phyloP scores from a whole-genome alignment of 352 stramenopile species.

The Globisporangium okanoganense region DNA sequence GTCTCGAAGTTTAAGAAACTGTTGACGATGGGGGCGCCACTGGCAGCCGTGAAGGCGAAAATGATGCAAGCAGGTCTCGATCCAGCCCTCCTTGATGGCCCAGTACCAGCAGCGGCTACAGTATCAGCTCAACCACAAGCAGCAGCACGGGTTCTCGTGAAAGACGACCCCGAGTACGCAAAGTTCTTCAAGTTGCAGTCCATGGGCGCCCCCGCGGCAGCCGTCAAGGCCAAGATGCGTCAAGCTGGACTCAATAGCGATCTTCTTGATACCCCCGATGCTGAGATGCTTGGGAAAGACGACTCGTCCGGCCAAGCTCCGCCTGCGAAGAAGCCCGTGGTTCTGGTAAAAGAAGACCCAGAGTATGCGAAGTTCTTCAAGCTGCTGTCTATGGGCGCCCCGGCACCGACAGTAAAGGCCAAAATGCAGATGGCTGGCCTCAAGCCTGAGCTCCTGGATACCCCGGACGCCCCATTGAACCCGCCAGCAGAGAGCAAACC shows the following conservation, averaged over 20 bases:
- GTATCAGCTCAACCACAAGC: background rate
- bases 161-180: slow-evolving; percentile 49
- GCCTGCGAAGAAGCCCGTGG: slow-evolving; percentile 15
- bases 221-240: slow-evolving; percentile 60
- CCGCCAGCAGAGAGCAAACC: slow-evolving; percentile 22
- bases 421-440: slow-evolving; percentile 60
- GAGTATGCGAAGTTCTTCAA: slow-evolving; percentile 76
- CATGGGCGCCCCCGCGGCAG: slow-evolving; percentile 49
- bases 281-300: slow-evolving; percentile 24
- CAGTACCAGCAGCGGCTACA: slow-evolving; percentile 1
- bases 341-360: slow-evolving; percentile 58
- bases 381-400: slow-evolving; percentile 54
- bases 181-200: slow-evolving; percentile 71
- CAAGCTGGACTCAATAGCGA: slow-evolving; percentile 85
- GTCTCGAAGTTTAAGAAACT: slow-evolving; percentile 64
- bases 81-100: slow-evolving; percentile 37
- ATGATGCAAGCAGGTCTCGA: slow-evolving; percentile 67
- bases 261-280: slow-evolving; percentile 60
- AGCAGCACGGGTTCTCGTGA: slow-evolving; percentile 25
- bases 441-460: slow-evolving; percentile 64
- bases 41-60: slow-evolving; percentile 57
- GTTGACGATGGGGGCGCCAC: slow-evolving; percentile 53
- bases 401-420: slow-evolving; percentile 44
- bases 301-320: background rate
- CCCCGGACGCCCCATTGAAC: slow-evolving; percentile 35